These are phyloP conservation scores for Mycosphaerella sp. DNA, from an alignment of 2,329 filamentous ascomycete species.

Conservation along the genomic window DNA sequence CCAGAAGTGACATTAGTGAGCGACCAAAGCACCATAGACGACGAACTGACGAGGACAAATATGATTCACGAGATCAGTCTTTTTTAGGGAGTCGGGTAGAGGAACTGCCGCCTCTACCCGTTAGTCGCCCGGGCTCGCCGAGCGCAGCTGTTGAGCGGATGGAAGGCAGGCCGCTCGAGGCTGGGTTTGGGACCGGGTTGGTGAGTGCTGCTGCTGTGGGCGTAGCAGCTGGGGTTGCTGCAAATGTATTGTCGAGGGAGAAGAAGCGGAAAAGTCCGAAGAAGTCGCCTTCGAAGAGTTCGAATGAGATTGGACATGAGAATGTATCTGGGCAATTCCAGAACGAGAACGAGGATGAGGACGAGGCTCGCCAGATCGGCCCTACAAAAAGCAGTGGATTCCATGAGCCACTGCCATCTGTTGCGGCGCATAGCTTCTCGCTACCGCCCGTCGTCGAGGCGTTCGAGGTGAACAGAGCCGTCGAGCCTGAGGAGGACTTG, in stretches of 20 bases:
- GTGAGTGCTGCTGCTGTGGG: conserved; percentile 17
- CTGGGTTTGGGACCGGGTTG: conserved; percentile 25
- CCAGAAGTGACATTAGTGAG: conserved; percentile 18
- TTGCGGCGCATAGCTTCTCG: conserved; percentile 5
- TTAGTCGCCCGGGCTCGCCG: conserved; percentile 27
- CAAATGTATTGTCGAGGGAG: conserved; percentile 1
- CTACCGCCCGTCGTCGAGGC: neutral
- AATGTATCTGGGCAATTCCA: no score
- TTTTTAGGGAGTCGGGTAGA: conserved; percentile 61
- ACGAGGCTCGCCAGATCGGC: neutral
- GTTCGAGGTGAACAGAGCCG: neutral
- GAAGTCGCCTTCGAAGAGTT: neutral
- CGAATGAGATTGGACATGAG: no score
- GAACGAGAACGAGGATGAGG: neutral
- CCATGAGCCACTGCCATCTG: conserved; percentile 1
- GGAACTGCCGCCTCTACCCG: conserved; percentile 47
- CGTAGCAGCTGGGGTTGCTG: conserved; percentile 7
- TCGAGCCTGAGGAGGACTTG: neutral
- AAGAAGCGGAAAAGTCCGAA: conserved; percentile 2
- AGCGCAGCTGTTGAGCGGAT: conserved; percentile 29
- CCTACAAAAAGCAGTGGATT: neutral
- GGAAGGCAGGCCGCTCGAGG: conserved; percentile 30
- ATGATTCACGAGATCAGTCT: conserved; percentile 41
- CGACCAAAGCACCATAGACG: conserved; percentile 20
- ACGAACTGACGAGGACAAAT: conserved; percentile 22